phyloP scores from a whole-genome alignment of 345 rosid genomes.

The Eucalyptus tenuipes region DNA sequence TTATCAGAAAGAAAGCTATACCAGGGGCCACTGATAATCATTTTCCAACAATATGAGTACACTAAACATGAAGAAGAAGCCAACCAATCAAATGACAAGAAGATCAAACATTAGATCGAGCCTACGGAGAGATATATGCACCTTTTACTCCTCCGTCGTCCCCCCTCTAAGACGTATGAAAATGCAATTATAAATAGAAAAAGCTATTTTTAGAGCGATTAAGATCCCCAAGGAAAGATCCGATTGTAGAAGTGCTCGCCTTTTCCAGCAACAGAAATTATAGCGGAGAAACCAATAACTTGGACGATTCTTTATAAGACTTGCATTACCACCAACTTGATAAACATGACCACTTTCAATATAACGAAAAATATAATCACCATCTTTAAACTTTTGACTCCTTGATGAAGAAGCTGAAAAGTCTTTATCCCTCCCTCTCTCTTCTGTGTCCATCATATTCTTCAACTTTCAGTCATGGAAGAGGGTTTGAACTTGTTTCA shows the following conservation, averaged over 20 bases:
- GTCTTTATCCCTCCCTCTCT: no score
- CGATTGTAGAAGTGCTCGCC: not conserved
- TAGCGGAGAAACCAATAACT: not conserved
- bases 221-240: not conserved
- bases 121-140: not conserved
- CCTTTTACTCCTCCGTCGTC: not conserved
- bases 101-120: not conserved
- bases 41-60: not conserved
- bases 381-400: no score
- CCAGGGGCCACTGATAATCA: not conserved
- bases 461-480: no score
- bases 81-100: not conserved
- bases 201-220: not conserved
- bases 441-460: no score
- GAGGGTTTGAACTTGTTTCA: no score
- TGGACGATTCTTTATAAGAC: not conserved
- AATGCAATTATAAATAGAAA: not conserved
- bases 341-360: not conserved
- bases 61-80: not conserved
- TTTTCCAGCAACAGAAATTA: not conserved
- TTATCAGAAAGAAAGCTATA: not conserved
- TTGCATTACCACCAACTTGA: not conserved
- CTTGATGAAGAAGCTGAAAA: no score
- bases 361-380: no score
- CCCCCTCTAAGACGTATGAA: not conserved